Evolutionary conservation across 768 basidiomycete species (phyloP).

Genomic region (Suillus occidentalis): DNA sequence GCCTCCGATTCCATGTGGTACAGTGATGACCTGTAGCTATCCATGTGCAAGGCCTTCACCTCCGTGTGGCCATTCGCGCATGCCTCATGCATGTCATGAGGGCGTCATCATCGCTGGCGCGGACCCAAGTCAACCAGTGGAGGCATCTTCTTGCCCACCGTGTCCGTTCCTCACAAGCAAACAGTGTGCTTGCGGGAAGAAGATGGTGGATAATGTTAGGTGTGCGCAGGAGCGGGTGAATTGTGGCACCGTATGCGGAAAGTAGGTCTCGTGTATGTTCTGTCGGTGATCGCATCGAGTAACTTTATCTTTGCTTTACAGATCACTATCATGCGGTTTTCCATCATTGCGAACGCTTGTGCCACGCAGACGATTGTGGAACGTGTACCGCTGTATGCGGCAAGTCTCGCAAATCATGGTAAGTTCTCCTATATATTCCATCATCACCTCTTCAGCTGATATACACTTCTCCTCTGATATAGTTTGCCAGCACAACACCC

Average conservation of each 20-base stretch:
- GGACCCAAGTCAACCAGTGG: constrained; percentile 4
- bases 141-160: constrained; percentile 64
- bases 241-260: constrained; percentile 82
- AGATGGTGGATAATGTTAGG: constrained; percentile 69
- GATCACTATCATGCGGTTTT: constrained; percentile 83
- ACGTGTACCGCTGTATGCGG: constrained; percentile 76
- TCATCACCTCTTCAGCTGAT: neutral
- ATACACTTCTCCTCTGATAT: neutral
- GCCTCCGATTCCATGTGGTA: constrained; percentile 89
- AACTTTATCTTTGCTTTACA: constrained; percentile 22
- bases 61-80: constrained; percentile 79
- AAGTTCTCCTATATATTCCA: constrained; percentile 22
- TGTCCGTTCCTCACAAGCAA: constrained; percentile 83
- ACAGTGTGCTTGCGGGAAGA: constrained; percentile 88
- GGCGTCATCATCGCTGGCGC: constrained; percentile 38
- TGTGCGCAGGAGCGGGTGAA: constrained; percentile 81
- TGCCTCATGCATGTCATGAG: constrained; percentile 83
- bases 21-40: constrained; percentile 71
- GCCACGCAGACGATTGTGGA: constrained; percentile 85
- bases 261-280: constrained; percentile 41
- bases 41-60: constrained; percentile 74
- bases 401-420: constrained; percentile 86
- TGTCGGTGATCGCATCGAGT: neutral
- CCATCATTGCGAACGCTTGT: constrained; percentile 81
- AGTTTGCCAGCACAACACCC: constrained; percentile 74